Percentiles rank a stretch among this genome's conserved stretches.
Evolutionary conservation across 2,329 filamentous ascomycete genomes (phyloP).

Genomic region (Sphaerulina musiva): DNA sequence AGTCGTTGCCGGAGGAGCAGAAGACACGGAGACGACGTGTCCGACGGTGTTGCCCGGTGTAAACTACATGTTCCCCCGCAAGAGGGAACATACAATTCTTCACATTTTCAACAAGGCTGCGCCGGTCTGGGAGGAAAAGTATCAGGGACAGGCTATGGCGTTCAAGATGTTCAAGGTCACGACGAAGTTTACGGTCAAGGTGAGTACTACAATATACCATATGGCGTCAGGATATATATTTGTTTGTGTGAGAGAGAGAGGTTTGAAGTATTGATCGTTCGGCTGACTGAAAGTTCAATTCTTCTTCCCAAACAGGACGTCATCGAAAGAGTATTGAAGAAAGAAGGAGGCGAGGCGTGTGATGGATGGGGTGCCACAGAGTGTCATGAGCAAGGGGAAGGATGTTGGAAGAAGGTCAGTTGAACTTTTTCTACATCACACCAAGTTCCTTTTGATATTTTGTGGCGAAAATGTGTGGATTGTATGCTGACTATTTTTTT

Average conservation of each 20-base stretch:
- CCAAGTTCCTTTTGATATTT: not conserved
- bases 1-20: not conserved
- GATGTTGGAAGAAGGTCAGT: constrained; percentile 29
- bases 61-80: constrained; percentile 28
- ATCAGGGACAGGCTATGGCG: constrained; percentile 13
- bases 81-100: constrained; percentile 25
- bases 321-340: constrained; percentile 28
- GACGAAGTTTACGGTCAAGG: constrained; percentile 22
- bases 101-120: constrained; percentile 28
- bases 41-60: constrained; percentile 21
- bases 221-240: too few species aligned
- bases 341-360: constrained; percentile 17
- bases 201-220: too few species aligned
- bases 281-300: too few species aligned
- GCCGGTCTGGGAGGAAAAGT: constrained; percentile 26
- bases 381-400: constrained; percentile 30
- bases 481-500: not conserved
- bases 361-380: constrained; percentile 32
- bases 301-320: constrained; percentile 14
- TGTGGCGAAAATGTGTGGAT: not conserved
- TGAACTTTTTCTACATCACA: not conserved
- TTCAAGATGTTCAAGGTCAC: constrained; percentile 34
- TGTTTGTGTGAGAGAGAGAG: too few species aligned
- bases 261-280: too few species aligned
- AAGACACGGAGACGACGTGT: not conserved